Percentiles rank a stretch among this genome's conserved stretches.
Evolutionary conservation across 345 rosid species (phyloP).

Genomic region (Iberis pinnata): DNA sequence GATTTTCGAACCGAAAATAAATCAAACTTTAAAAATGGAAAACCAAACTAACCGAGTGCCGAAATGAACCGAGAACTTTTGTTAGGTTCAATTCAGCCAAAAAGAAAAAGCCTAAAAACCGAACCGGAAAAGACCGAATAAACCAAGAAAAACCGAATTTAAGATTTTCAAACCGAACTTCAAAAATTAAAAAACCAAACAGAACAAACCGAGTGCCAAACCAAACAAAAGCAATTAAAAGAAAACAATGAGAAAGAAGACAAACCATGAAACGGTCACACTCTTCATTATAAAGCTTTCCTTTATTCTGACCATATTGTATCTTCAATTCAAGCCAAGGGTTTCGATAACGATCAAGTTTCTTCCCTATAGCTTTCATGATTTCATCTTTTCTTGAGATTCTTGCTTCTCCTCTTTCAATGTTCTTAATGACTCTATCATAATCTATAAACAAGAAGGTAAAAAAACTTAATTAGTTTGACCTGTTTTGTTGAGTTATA

Average conservation of each 20-base stretch:
- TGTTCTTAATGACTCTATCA: constrained; percentile 95
- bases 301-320: constrained; percentile 97
- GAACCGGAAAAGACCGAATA: too few relatives aligned
- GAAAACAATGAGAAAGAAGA: not conserved
- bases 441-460: constrained; percentile 42
- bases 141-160: too few relatives aligned
- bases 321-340: constrained; percentile 99
- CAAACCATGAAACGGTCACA: constrained; percentile 88
- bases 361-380: constrained; percentile 97
- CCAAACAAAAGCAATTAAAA: too few relatives aligned
- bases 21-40: too few relatives aligned
- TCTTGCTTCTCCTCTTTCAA: constrained; percentile 95
- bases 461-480: not conserved
- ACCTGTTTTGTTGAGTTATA: not conserved
- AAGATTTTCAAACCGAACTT: too few relatives aligned
- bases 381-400: constrained; percentile 97
- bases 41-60: too few relatives aligned
- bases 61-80: too few relatives aligned
- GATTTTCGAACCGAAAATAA: too few relatives aligned
- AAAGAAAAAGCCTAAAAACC: too few relatives aligned
- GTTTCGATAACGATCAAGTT: constrained; percentile 96
- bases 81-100: too few relatives aligned
- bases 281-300: constrained; percentile 94
- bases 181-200: too few relatives aligned
- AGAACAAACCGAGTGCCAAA: too few relatives aligned